These are phyloP conservation scores for Tolypocladium ovalisporum DNA, from an alignment of 2,329 filamentous ascomycete genomes.

Conservation along the genomic window DNA sequence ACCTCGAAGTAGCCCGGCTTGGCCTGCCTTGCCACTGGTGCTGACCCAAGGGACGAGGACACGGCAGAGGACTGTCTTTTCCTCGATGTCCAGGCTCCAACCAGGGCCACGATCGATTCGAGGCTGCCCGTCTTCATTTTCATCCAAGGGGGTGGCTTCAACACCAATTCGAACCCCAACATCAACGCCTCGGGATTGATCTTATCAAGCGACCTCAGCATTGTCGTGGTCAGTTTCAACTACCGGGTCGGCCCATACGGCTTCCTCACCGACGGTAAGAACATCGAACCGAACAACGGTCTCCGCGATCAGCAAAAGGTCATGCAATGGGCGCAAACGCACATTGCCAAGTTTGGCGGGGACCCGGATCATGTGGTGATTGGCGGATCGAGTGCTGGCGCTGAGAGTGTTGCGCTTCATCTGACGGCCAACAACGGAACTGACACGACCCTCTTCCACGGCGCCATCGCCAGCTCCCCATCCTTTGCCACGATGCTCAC, in stretches of 20 bases:
- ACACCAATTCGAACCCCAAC: conserved; percentile 33
- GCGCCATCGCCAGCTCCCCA: conserved; percentile 37
- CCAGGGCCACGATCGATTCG: conserved; percentile 31
- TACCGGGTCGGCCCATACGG: conserved; percentile 68
- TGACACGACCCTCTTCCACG: conserved; percentile 38
- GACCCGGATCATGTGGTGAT: conserved; percentile 57
- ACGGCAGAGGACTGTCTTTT: conserved; percentile 59
- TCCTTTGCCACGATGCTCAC: conserved; percentile 39
- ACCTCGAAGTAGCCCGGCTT: conserved; percentile 1
- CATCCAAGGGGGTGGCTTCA: conserved; percentile 53
- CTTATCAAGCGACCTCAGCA: conserved; percentile 44
- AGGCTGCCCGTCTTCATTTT: conserved; percentile 53
- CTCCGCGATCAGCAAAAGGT: conserved; percentile 60
- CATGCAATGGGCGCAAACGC: conserved; percentile 56
- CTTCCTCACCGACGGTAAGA: conserved; percentile 52
- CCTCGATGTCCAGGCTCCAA: conserved; percentile 53
- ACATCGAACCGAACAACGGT: conserved; percentile 54
- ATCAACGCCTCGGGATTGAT: conserved; percentile 50
- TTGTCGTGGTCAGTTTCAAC: conserved; percentile 63
- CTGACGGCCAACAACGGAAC: conserved; percentile 43
- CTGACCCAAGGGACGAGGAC: conserved; percentile 12
- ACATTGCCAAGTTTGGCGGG: conserved; percentile 59
- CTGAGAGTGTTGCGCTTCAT: conserved; percentile 52
- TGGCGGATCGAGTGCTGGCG: conserved; percentile 59
- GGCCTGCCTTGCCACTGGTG: conserved; percentile 19